Evolutionary conservation across 2,329 filamentous ascomycete species (phyloP), one percentile per base, ranked within the genome.

Genomic region (Epichloe uncinata): DNA sequence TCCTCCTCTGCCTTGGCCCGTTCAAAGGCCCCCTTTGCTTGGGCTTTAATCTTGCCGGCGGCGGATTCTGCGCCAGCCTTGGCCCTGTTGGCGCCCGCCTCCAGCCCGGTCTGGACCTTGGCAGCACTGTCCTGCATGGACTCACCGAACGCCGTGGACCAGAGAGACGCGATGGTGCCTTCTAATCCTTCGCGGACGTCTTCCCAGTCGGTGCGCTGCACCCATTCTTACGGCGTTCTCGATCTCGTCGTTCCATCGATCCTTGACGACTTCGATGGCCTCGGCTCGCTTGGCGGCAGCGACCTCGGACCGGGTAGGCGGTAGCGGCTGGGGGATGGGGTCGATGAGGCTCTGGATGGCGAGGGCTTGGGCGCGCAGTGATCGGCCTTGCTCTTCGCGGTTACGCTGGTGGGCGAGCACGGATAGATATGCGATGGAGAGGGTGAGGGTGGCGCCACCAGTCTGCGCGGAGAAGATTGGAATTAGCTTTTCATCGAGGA

Each of bases 211-310:
- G 76, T 80, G 35, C 68, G 73, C 66, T 88, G 79, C 50, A 79
- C 76, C 74, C 79, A 83, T 52, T n/a, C 72, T 73, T 50, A 85
- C 82, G 47, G 82, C 74, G 53, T 73, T 72, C 63, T 84, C 77
- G 36, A 91, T 66, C 66, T 91, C 85, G 47, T 75, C 66, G 64
- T 93, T 91, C 86, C 86, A 91, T 53, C 78, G 73, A 60, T 86
- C 82, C 70, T 91, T 91, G 58, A 82, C 73, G 36, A 78, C 71
- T 61, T 89, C 84, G 49, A 81, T 62, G 46, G 85, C 69, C 45
- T 73, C 73, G 30, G 74, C 72, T 54, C 75, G 71, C 57, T 77
- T 70, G 47, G 75, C 66, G 37, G 71, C 69, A 44, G 73, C 71
- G 38, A 71, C 63, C 59, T 78, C 73, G 42, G 73, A 68, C 42